Base-by-base conservation (phyloP, 2,329 filamentous ascomycete species). In the Conoideocrella luteorostrata region DNA sequence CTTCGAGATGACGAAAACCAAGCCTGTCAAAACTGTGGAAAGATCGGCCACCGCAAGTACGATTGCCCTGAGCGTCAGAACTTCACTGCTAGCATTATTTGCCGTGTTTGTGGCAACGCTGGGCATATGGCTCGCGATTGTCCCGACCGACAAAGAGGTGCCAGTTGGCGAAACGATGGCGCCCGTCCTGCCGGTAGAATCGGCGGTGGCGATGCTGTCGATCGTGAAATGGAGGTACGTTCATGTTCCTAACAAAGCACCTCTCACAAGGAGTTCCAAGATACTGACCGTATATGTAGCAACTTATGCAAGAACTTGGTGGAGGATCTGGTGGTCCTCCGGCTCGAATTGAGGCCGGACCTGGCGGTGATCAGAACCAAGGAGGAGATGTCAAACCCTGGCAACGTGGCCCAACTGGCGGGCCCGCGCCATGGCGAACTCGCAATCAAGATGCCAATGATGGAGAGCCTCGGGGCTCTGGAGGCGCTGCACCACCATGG, bases 1-100 rank as follows among this genome's bases (percentile, higher is more conserved):
- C 83, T 98, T 17, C 91, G 93, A 72, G 93, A 98, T 62, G 93
- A 98, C 59, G 93, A 98, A 65, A 98, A 98, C 67, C 93, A 98
- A 66, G 93, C 93, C 53, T 98, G 93, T 70, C 93, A 98, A 72
- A 98, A 98, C 74, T 98, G 88, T 68, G 93, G 93, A 56, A 89
- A 97, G 76, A 98, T 98, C 52, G 93, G 93, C 48, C 93, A 98
- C 67, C 85, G 93, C 68, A 98, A 98, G 70, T 97, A 96, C 65
- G 93, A 98, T 63, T 98, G 93, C 57, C 93, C 93, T 12, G 88
- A 98, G 70, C 88, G 93, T 66, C 88, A 90, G 63, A 98, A 98
- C 70, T 97, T 86, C 69, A 98, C 93, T n/a, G 90, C 93, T 57
- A 97, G 89, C 68, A 97, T 98, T 64, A 97, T 98, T 62, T 98